A percentile compares a stretch with the other conserved stretches of the same genome.
phyloP scores from a whole-genome alignment of 2,329 filamentous ascomycete genomes.

The Pseudocercospora vitis region DNA sequence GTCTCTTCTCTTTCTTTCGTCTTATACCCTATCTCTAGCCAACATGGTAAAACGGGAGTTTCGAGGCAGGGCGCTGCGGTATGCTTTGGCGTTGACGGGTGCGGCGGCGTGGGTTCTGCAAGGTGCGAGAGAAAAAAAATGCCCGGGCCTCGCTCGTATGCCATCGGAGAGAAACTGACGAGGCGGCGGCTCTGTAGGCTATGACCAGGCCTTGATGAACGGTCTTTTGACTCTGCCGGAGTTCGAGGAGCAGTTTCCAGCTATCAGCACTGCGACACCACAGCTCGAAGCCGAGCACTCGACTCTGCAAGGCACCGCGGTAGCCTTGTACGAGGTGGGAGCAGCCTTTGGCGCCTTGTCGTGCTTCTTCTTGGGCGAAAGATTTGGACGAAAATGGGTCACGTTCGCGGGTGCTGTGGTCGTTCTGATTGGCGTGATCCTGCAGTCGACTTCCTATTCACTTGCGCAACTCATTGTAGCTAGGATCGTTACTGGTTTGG shows the following conservation, averaged over 20 bases:
- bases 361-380: slow-evolving; percentile 48
- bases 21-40: too few species aligned
- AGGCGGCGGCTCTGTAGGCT: slow-evolving; percentile 13
- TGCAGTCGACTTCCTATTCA: slow-evolving; percentile 41
- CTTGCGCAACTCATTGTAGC: slow-evolving; percentile 54
- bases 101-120: slow-evolving; percentile 26
- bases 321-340: slow-evolving; percentile 33
- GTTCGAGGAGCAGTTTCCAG: slow-evolving; percentile 43
- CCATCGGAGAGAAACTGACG: too few species aligned
- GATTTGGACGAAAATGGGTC: slow-evolving; percentile 43
- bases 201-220: slow-evolving; percentile 44
- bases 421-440: slow-evolving; percentile 44
- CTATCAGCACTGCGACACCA: slow-evolving; percentile 36
- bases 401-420: slow-evolving; percentile 43
- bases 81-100: slow-evolving; percentile 27
- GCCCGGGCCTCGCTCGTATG: too few species aligned
- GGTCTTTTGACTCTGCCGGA: slow-evolving; percentile 44
- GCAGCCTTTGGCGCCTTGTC: slow-evolving; percentile 29
- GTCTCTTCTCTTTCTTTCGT: background rate
- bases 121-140: slow-evolving; percentile 9
- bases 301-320: slow-evolving; percentile 36
- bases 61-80: slow-evolving; percentile 22
- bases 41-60: slow-evolving; percentile 8
- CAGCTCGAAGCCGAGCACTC: slow-evolving; percentile 21
- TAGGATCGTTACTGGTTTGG: slow-evolving; percentile 50